phyloP scores from a whole-genome alignment of 768 basidiomycete genomes.

The Collybia nuda region DNA sequence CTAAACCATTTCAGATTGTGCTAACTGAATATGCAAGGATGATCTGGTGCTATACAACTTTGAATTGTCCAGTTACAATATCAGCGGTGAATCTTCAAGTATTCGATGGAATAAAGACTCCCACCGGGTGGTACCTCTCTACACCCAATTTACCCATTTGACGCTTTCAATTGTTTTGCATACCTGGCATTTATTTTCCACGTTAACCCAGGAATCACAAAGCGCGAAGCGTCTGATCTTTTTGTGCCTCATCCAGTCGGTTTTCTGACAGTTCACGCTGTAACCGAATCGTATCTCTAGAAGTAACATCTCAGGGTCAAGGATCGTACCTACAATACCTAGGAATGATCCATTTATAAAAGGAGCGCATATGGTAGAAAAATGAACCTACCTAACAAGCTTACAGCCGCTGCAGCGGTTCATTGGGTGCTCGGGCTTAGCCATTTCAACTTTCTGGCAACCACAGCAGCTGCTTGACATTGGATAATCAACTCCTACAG shows the following conservation, averaged over 20 bases:
- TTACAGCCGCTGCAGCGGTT: conserved; percentile 18
- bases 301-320: background rate
- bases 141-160: too few relatives aligned
- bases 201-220: too few relatives aligned
- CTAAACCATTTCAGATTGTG: too few relatives aligned
- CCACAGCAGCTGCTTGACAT: conserved; percentile 14
- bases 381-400: conserved; percentile 9
- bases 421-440: background rate
- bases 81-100: too few relatives aligned
- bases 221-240: background rate
- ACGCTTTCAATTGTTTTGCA: too few relatives aligned
- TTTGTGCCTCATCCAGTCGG: conserved; percentile 19
- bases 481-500: conserved; percentile 5
- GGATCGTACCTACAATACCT: background rate
- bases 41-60: too few relatives aligned
- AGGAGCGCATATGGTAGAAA: too few relatives aligned
- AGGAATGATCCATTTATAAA: background rate
- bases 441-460: conserved; percentile 14
- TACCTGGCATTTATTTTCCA: too few relatives aligned
- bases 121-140: too few relatives aligned
- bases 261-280: conserved; percentile 14
- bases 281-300: background rate
- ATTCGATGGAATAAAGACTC: too few relatives aligned
- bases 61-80: too few relatives aligned
- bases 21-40: too few relatives aligned